Evolutionary conservation across 148 eudicot genomes (phyloP).

Genomic region (Diospyros lotus): DNA sequence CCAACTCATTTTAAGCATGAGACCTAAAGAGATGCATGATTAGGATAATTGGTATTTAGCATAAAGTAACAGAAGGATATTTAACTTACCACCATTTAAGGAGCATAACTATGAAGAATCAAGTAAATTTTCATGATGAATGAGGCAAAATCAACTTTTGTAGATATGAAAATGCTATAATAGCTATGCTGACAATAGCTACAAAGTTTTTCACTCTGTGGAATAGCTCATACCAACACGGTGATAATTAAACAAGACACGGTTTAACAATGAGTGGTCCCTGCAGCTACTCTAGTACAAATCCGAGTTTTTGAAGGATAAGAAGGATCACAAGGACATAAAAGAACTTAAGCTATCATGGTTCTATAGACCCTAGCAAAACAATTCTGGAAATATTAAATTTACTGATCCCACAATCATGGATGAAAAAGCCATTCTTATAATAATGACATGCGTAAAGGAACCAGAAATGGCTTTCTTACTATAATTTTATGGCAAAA

Average conservation of each 20-base stretch:
- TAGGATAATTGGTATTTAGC: background rate
- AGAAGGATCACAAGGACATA: background rate
- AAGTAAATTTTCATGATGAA: background rate
- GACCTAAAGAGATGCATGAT: background rate
- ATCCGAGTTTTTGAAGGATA: too few species aligned
- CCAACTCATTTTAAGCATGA: too few species aligned
- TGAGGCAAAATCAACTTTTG: background rate
- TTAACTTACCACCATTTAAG: background rate
- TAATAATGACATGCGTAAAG: background rate
- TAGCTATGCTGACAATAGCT: background rate
- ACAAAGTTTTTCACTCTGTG: background rate
- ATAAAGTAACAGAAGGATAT: background rate
- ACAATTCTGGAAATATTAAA: background rate
- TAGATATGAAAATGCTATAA: background rate
- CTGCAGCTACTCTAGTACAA: background rate
- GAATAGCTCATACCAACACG: background rate
- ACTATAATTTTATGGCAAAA: background rate
- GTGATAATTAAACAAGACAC: background rate
- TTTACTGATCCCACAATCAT: background rate
- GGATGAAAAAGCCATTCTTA: background rate
- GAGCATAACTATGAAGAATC: background rate
- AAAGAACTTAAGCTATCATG: background rate
- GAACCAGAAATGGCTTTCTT: background rate
- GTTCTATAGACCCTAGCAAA: background rate
- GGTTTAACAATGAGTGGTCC: background rate